A percentile compares a stretch with the other conserved stretches of the same genome.
phyloP scores from a whole-genome alignment of 768 basidiomycete species.

The Serendipita sp. region DNA sequence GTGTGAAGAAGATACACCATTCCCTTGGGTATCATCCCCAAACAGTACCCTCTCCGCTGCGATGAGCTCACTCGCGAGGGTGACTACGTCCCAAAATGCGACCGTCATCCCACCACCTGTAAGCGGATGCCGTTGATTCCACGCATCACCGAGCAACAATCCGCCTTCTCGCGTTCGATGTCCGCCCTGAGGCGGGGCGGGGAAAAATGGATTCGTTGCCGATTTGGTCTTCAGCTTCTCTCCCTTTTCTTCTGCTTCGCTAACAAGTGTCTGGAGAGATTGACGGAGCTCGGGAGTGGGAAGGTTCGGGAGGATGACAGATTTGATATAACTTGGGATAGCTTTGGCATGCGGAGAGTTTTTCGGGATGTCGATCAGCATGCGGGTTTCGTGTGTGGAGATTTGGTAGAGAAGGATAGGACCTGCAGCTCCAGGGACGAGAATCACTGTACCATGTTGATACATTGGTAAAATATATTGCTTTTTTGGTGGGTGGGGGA shows the following conservation, averaged over 20 bases:
- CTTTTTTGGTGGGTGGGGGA: background rate
- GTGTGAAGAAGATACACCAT: too few species aligned
- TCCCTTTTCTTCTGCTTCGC: conserved; percentile 24
- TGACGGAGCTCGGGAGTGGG: conserved; percentile 48
- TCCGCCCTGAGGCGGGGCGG: conserved; percentile 38
- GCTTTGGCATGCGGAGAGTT: conserved; percentile 74
- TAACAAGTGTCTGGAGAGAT: conserved; percentile 55
- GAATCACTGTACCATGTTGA: conserved; percentile 69
- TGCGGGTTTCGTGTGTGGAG: conserved; percentile 72
- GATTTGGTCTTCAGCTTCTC: conserved; percentile 41
- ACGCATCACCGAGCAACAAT: conserved; percentile 83
- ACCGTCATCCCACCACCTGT: conserved; percentile 96
- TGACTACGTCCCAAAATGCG: conserved; percentile 70
- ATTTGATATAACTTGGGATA: conserved; percentile 58
- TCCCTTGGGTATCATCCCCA: too few species aligned
- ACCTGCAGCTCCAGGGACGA: conserved; percentile 55
- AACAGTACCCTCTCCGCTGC: conserved; percentile 25
- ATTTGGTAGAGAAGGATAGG: conserved; percentile 93
- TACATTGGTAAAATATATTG: conserved; percentile 41
- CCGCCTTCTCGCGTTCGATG: conserved; percentile 43
- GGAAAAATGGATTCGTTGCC: conserved; percentile 94
- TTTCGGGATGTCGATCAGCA: conserved; percentile 78
- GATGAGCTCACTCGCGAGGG: conserved; percentile 45
- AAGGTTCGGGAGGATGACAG: conserved; percentile 64
- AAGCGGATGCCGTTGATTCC: conserved; percentile 98